These are phyloP conservation scores for Dendrobium chrysotoxum DNA, from an alignment of 106 monocot genomes.

Conservation along the genomic window DNA sequence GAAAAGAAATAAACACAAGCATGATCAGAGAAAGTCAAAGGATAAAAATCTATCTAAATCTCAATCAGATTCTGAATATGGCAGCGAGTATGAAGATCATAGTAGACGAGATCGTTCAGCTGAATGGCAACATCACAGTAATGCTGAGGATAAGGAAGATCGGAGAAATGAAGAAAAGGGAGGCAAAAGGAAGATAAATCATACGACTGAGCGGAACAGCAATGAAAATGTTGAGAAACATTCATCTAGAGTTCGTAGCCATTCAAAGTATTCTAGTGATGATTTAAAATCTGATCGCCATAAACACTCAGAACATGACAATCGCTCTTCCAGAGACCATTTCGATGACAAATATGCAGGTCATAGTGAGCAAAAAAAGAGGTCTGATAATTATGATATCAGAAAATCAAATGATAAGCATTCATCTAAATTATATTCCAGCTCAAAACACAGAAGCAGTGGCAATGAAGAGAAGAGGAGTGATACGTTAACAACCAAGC, in stretches of 20 bases:
- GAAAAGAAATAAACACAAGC: slow-evolving; percentile 46
- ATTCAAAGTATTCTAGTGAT: slow-evolving; percentile 11
- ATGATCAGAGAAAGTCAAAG: slow-evolving; percentile 33
- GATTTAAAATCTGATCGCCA: slow-evolving; percentile 12
- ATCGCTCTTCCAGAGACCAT: not conserved
- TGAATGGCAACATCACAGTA: slow-evolving; percentile 10
- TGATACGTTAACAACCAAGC: not conserved
- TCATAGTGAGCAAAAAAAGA: not conserved
- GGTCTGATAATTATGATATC: not conserved
- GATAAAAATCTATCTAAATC: slow-evolving; percentile 18
- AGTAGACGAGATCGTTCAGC: slow-evolving; percentile 11
- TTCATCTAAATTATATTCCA: not conserved
- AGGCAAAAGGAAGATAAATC: slow-evolving; percentile 12
- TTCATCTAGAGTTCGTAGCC: not conserved
- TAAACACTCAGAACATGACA: not conserved
- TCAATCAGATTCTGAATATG: slow-evolving; percentile 36
- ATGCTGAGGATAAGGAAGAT: slow-evolving; percentile 16
- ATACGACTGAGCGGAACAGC: not conserved
- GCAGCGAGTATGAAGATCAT: slow-evolving; percentile 24
- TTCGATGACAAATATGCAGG: not conserved
- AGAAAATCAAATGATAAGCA: not conserved
- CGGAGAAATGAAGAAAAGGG: slow-evolving; percentile 15
- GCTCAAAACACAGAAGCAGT: not conserved
- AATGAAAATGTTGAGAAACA: slow-evolving; percentile 17
- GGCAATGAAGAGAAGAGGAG: slow-evolving; percentile 19